Evolutionary conservation across 2,329 filamentous ascomycete species (phyloP).

Genomic region (Ophiostoma australiae): DNA sequence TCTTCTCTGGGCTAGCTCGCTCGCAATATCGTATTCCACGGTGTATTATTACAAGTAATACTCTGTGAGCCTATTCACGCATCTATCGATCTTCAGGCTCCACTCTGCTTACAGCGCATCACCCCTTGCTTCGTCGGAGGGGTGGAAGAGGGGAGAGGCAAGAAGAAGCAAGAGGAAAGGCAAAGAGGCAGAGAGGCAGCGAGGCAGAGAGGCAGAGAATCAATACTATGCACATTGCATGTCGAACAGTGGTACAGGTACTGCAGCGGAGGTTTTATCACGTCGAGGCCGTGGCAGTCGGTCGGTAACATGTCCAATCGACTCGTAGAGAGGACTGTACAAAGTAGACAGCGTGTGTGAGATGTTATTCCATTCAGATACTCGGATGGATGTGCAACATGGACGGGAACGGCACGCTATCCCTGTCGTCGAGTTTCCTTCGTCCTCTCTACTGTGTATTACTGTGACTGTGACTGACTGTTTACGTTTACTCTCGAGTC

Average conservation of each 20-base stretch:
- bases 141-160: background rate
- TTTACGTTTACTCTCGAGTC: background rate
- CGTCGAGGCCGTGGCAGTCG: background rate
- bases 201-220: background rate
- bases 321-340: background rate
- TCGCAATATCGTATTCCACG: background rate
- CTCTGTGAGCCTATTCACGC: no score
- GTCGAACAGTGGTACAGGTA: background rate
- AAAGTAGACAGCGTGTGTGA: no score
- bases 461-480: no score
- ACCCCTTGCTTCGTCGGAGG: constrained; percentile 8
- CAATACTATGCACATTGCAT: background rate
- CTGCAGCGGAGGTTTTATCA: constrained; percentile 13
- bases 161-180: background rate
- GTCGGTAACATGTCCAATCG: no score
- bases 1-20: no score
- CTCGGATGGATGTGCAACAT: background rate
- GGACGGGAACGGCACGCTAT: constrained; percentile 4
- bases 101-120: constrained; percentile 11
- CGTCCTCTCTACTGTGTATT: no score
- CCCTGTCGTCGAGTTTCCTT: background rate
- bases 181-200: background rate
- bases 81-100: background rate
- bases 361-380: background rate
- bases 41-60: no score